phyloP scores from a whole-genome alignment of 176 grass and related monocot species.

The Avena sativa region DNA sequence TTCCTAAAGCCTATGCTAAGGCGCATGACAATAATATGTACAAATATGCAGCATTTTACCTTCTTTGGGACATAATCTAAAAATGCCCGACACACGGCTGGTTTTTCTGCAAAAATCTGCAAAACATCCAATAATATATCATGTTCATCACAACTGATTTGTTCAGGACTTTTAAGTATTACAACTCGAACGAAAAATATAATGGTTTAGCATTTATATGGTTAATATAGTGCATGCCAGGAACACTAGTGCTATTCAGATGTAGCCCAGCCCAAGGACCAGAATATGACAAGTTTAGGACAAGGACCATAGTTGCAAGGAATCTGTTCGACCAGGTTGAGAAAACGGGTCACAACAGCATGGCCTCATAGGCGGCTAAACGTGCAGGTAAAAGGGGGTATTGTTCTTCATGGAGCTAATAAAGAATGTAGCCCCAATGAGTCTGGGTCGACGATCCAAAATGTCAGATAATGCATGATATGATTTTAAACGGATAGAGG shows the following conservation, averaged over 20 bases:
- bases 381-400: too few species aligned
- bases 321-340: neutral
- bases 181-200: neutral
- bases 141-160: slow-evolving; percentile 19
- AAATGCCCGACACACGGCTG: slow-evolving; percentile 89
- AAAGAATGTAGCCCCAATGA: neutral
- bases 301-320: neutral
- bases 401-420: neutral
- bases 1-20: slow-evolving; percentile 28
- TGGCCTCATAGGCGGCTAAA: too few species aligned
- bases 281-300: neutral
- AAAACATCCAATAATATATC: slow-evolving; percentile 33
- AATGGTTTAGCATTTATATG: slow-evolving; percentile 15
- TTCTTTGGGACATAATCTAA: slow-evolving; percentile 81
- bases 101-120: slow-evolving; percentile 98
- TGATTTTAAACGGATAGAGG: neutral
- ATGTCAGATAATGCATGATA: neutral
- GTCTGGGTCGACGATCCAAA: neutral
- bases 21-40: neutral
- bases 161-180: slow-evolving; percentile 9
- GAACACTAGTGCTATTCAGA: slow-evolving; percentile 13
- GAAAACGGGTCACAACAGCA: neutral
- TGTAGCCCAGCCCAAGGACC: slow-evolving; percentile 9
- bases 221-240: slow-evolving; percentile 27
- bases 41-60: slow-evolving; percentile 45